Evolutionary conservation across 2,329 filamentous ascomycete genomes (phyloP).

Genomic region (Lojkania enalia): DNA sequence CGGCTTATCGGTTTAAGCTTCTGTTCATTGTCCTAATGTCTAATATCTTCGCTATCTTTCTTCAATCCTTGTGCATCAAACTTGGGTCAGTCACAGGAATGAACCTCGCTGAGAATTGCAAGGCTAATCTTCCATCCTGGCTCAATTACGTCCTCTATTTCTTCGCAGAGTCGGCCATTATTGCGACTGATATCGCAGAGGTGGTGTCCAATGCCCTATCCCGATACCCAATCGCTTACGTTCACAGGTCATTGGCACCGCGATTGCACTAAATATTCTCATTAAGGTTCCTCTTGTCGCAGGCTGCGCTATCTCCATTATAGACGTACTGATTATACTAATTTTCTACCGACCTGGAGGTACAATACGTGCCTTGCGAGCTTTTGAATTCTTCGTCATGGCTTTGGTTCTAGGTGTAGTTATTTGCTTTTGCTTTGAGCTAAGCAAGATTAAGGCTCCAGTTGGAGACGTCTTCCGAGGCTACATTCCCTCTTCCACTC

Average conservation of each 20-base stretch:
- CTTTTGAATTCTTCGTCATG: conserved; percentile 60
- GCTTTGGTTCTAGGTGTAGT: conserved; percentile 59
- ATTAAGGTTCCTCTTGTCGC: conserved; percentile 58
- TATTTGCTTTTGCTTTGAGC: conserved; percentile 60
- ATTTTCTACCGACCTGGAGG: conserved; percentile 59
- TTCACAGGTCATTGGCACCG: conserved; percentile 56
- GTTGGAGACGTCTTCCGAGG: conserved; percentile 58
- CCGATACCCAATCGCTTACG: conserved; percentile 8
- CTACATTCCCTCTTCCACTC: conserved; percentile 58
- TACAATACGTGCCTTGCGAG: conserved; percentile 55
- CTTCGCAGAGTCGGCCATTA: conserved; percentile 60
- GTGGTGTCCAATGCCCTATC: conserved; percentile 24
- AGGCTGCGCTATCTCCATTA: conserved; percentile 60
- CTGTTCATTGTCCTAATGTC: conserved; percentile 70
- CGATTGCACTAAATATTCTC: conserved; percentile 60
- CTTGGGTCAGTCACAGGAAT: conserved; percentile 56
- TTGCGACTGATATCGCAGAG: conserved; percentile 63
- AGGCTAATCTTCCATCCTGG: conserved; percentile 56
- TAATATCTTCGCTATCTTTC: conserved; percentile 71
- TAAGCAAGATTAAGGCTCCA: conserved; percentile 56
- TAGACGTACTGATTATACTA: conserved; percentile 60
- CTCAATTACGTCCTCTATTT: conserved; percentile 58
- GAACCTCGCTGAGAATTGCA: conserved; percentile 55
- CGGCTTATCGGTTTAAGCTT: conserved; percentile 65
- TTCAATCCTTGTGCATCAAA: conserved; percentile 68